phyloP scores from a whole-genome alignment of 129 eudicot genomes.

The Lonicera japonica region DNA sequence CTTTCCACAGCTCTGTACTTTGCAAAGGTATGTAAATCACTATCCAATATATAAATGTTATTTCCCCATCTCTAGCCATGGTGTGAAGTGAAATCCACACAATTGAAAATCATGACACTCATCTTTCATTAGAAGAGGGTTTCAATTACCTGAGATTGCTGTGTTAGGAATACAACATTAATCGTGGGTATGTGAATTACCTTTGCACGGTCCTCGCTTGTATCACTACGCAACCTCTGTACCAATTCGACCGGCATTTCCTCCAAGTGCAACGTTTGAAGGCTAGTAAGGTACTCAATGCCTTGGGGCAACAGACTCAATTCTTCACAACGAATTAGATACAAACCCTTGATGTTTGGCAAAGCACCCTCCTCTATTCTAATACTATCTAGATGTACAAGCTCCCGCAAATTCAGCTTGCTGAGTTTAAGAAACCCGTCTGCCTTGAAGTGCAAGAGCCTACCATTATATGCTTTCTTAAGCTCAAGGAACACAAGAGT shows the following conservation, averaged over 20 bases:
- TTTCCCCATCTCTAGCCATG: too few relatives aligned
- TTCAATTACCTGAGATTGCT: constrained; percentile 21
- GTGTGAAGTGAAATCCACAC: not conserved
- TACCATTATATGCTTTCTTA: constrained; percentile 32
- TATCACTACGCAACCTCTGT: constrained; percentile 18
- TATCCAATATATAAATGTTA: too few relatives aligned
- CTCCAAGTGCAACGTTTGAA: constrained; percentile 40
- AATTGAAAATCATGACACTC: too few relatives aligned
- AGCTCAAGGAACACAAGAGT: constrained; percentile 41
- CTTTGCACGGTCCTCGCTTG: constrained; percentile 23
- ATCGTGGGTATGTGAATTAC: constrained; percentile 29
- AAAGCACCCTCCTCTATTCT: constrained; percentile 40
- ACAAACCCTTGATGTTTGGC: constrained; percentile 34
- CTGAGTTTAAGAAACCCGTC: constrained; percentile 40
- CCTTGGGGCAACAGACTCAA: constrained; percentile 39
- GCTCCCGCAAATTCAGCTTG: constrained; percentile 36
- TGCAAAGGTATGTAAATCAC: too few relatives aligned
- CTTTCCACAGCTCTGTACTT: too few relatives aligned
- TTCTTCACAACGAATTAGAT: constrained; percentile 34
- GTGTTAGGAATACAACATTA: constrained; percentile 23
- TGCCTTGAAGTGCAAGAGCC: constrained; percentile 24
- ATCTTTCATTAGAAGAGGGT: constrained; percentile 22
- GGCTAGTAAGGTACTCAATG: constrained; percentile 39
- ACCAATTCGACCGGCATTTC: constrained; percentile 42
- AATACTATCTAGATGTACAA: constrained; percentile 21